These are phyloP conservation scores for Sclerotinia minor DNA, from an alignment of 2,329 filamentous ascomycete genomes.

Conservation along the genomic window DNA sequence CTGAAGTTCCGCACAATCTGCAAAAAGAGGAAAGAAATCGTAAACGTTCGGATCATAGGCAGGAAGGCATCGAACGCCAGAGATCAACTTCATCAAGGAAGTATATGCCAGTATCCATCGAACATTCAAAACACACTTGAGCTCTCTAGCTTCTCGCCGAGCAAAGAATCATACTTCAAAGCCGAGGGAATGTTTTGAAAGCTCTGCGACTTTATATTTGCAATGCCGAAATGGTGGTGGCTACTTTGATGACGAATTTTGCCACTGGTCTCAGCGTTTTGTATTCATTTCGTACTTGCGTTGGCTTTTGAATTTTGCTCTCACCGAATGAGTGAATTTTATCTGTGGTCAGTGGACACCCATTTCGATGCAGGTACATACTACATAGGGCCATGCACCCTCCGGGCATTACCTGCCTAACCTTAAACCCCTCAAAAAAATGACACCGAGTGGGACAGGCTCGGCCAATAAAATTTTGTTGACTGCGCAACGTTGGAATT, in stretches of 20 bases:
- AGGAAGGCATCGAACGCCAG: constrained; percentile 4
- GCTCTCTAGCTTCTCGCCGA: background rate
- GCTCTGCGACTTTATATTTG: background rate
- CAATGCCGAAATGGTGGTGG: background rate
- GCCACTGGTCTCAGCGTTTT: background rate
- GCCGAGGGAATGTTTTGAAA: background rate
- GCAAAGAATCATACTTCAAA: background rate
- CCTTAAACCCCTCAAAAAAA: background rate
- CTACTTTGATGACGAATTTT: constrained; percentile 3
- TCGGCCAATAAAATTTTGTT: constrained; percentile 1
- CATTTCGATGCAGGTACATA: constrained; percentile 10
- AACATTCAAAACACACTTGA: background rate
- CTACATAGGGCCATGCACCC: constrained; percentile 1
- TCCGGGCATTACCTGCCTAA: constrained; percentile 5
- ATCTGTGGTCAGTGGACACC: constrained; percentile 10
- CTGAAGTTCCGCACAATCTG: constrained; percentile 14
- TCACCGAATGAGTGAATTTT: constrained; percentile 8
- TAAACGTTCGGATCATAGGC: background rate
- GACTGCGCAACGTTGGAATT: background rate
- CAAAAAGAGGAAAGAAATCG: constrained; percentile 24
- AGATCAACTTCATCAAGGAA: background rate
- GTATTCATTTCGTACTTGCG: background rate
- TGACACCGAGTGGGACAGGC: constrained; percentile 14
- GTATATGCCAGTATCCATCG: constrained; percentile 4
- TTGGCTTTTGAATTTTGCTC: background rate